These are phyloP conservation scores for Chloris gayana DNA, from an alignment of 176 grass and related monocot species.

Conservation along the genomic window DNA sequence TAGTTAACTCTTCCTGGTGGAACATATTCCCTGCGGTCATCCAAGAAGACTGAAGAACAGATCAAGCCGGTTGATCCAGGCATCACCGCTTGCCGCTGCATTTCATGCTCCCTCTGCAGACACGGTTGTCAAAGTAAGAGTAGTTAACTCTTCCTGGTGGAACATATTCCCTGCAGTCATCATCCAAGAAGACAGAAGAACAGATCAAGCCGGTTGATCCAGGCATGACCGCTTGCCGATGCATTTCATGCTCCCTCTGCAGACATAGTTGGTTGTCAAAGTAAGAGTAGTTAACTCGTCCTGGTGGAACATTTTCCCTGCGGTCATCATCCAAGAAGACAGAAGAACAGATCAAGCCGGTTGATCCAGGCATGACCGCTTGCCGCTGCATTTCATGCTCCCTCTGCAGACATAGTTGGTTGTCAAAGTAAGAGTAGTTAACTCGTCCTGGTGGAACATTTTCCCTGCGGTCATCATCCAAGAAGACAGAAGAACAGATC, in stretches of 20 bases:
- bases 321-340: constrained; percentile 15
- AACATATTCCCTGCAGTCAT: not conserved
- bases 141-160: not conserved
- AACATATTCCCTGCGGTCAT: not conserved
- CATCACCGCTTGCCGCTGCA: not conserved
- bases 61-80: not conserved
- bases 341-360: not conserved
- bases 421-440: constrained; percentile 7
- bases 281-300: not conserved
- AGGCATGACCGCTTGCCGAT: not conserved
- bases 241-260: constrained; percentile 3
- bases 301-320: not conserved
- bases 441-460: not conserved
- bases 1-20: not conserved
- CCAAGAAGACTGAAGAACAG: constrained; percentile 13
- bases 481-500: constrained; percentile 8
- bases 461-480: not conserved
- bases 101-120: constrained; percentile 11
- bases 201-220: constrained; percentile 1
- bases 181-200: constrained; percentile 21
- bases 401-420: constrained; percentile 10
- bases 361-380: not conserved
- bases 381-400: constrained; percentile 10
- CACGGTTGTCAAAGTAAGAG: constrained; percentile 21
- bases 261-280: constrained; percentile 24